A percentile compares a stretch with the other conserved stretches of the same genome.
Evolutionary conservation across 306 rosid species (phyloP).

Genomic region (Bauhinia variegata): DNA sequence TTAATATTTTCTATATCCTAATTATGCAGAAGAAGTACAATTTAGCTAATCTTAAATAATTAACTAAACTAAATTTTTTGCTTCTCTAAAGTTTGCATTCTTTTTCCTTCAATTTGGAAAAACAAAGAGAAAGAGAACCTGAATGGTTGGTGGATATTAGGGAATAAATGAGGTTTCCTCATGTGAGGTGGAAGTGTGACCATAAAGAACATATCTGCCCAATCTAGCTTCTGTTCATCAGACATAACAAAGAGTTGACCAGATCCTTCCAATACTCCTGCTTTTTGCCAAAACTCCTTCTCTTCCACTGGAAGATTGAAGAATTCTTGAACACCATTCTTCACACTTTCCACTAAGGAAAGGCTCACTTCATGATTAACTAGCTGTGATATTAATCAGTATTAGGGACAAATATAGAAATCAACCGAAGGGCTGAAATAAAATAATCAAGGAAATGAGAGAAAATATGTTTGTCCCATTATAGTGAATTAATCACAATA

Average conservation of each 20-base stretch:
- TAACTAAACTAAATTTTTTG: too few species aligned
- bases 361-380: slow-evolving; percentile 44
- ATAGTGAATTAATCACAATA: too few species aligned
- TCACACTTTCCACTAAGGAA: slow-evolving; percentile 47
- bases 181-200: slow-evolving; percentile 30
- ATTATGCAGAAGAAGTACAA: too few species aligned
- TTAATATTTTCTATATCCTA: too few species aligned
- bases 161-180: slow-evolving; percentile 55
- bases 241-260: slow-evolving; percentile 53
- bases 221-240: slow-evolving; percentile 55
- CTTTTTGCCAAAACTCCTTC: slow-evolving; percentile 43
- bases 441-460: too few species aligned
- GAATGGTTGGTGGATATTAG: slow-evolving; percentile 44
- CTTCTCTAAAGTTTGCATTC: too few species aligned
- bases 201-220: slow-evolving; percentile 45
- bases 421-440: too few species aligned
- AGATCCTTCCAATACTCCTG: slow-evolving; percentile 48
- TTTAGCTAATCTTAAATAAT: too few species aligned
- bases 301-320: slow-evolving; percentile 48
- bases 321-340: slow-evolving; percentile 32
- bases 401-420: too few species aligned
- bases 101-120: too few species aligned
- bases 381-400: slow-evolving; percentile 12
- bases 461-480: too few species aligned
- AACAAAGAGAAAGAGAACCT: slow-evolving; percentile 29